Evolutionary conservation across 768 basidiomycete genomes (phyloP).

Genomic region (Arthromyces matolae): DNA sequence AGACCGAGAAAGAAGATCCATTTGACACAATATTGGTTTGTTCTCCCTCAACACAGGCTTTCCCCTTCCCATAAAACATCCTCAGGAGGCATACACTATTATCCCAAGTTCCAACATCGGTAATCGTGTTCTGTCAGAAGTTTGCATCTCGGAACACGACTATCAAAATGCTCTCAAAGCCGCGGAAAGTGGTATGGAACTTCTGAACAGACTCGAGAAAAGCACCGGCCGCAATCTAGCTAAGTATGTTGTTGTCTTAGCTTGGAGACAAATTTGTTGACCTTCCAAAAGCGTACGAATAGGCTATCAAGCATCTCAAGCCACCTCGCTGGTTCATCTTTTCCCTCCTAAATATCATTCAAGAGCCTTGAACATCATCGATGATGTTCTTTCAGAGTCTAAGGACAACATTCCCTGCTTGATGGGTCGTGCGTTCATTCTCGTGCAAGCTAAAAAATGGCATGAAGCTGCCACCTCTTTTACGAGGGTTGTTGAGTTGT

Average conservation of each 20-base stretch:
- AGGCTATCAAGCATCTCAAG: conserved; percentile 69
- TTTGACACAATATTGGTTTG: conserved; percentile 55
- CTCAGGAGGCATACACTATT: conserved; percentile 51
- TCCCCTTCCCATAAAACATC: not conserved
- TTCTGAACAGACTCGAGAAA: conserved; percentile 49
- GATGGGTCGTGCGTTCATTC: conserved; percentile 72
- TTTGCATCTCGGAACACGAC: conserved; percentile 68
- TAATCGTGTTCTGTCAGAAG: conserved; percentile 58
- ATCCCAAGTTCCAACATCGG: conserved; percentile 60
- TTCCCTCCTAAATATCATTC: conserved; percentile 88
- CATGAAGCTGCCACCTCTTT: conserved; percentile 62
- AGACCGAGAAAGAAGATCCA: conserved; percentile 45
- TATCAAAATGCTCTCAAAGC: conserved; percentile 68
- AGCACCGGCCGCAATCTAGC: conserved; percentile 53
- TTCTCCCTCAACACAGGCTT: not conserved
- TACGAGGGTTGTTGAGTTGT: conserved; percentile 46
- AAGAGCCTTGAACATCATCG: conserved; percentile 70
- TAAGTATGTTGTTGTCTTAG: conserved; percentile 35
- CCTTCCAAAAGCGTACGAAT: conserved; percentile 48
- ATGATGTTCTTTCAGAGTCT: conserved; percentile 62
- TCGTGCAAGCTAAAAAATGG: conserved; percentile 65
- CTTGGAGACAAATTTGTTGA: not conserved
- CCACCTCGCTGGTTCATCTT: conserved; percentile 76
- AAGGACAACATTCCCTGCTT: conserved; percentile 63
- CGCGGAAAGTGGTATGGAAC: conserved; percentile 65